Base-by-base conservation (phyloP, 2,329 filamentous ascomycete genomes). In the Monilinia fructigena region DNA sequence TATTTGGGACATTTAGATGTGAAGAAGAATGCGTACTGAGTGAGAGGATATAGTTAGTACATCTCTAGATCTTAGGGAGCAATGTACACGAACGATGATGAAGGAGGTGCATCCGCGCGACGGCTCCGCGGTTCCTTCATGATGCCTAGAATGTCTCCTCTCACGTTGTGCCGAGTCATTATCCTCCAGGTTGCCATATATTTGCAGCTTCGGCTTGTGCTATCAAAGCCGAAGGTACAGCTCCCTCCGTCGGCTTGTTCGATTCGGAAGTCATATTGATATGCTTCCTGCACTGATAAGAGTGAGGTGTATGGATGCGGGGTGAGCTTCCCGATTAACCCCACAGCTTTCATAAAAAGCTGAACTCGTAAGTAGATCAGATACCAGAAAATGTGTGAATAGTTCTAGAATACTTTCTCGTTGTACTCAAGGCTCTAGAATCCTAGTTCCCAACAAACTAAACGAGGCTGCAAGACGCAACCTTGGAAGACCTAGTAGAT, bases 141-240 rank as follows among this genome's bases (percentile, higher is more conserved):
- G 63, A 38, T 65, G 23, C 16, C 55, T 65, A 12, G 63, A 28
- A 12, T 53, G 58, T 31, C 65, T 61, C 47, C 66, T 63, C 16
- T 69, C 48, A 55, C 65, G 63, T 54, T 40, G 35, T 52, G 53
- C 40, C 52, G 40, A 55, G 11, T 63, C 65, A 35, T 63, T 64
- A 14, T 70, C 67, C 48, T 73, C 70, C 26, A 71, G 65, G 63
- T 73, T 74, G 18, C 72, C 74, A 55, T 71, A 66, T 14, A 75
- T 75, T 75, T 0, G 74, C 75, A 59, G 74, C 72, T 68, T 76
- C 72, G 38, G 74, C 74, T 67, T 76, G 74, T 18, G 73, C 73
- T 60, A 76, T 74, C 26, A 76, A 59, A 14, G 68, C 66, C 20
- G 68, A 59, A 48, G 74, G 73, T 2, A 75, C 54, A 14, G 61